Evolutionary conservation across 2,329 filamentous ascomycete species (phyloP).

Genomic region (Aphanocladium album): DNA sequence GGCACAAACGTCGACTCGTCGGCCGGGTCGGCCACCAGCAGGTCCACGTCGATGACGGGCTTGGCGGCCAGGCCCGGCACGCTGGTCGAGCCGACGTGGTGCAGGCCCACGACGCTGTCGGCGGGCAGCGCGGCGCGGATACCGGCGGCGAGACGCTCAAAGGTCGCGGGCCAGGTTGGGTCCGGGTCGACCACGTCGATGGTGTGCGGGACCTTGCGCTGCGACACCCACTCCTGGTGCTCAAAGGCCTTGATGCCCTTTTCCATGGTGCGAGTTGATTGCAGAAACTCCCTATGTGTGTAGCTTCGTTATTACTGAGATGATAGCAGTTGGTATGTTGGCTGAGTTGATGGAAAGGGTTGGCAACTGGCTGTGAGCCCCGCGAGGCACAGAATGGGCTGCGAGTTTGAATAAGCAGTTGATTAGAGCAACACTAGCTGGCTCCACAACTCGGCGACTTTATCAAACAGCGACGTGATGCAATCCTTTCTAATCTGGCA

Average conservation of each 20-base stretch:
- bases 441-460: background rate
- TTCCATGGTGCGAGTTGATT: background rate
- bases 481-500: no score
- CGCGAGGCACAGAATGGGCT: background rate
- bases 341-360: background rate
- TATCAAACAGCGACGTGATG: background rate
- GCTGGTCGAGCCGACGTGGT: conserved; percentile 42
- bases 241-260: conserved; percentile 6
- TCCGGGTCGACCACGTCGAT: conserved; percentile 25
- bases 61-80: conserved; percentile 40
- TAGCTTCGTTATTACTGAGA: background rate
- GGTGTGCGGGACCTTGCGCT: conserved; percentile 14
- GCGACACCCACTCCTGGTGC: conserved; percentile 12
- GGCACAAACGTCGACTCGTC: conserved; percentile 34
- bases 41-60: conserved; percentile 42
- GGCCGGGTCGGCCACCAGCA: conserved; percentile 33
- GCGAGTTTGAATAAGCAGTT: background rate
- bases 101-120: conserved; percentile 27
- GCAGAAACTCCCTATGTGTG: background rate
- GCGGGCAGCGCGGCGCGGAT: conserved; percentile 24
- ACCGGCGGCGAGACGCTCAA: conserved; percentile 20
- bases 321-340: background rate
- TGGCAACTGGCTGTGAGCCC: background rate
- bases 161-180: conserved; percentile 25
- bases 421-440: background rate